A percentile compares a stretch with the other conserved stretches of the same genome.
Evolutionary conservation across 2,329 filamentous ascomycete species (phyloP).

Genomic region (Cryphonectria parasitica): DNA sequence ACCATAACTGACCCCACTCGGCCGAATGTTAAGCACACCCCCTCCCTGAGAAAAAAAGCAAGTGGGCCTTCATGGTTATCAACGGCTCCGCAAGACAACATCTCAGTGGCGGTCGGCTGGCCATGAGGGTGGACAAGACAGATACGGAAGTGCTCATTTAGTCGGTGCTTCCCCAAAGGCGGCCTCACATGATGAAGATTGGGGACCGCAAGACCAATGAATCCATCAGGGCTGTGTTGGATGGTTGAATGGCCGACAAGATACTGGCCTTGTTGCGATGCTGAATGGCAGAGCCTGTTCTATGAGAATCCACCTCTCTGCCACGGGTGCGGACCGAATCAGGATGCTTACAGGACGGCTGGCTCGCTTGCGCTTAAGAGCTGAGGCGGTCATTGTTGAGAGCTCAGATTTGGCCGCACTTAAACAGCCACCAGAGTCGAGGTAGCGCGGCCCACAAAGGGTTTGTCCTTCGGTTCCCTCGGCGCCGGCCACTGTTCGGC

Average conservation of each 20-base stretch:
- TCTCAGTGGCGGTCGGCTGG: conserved; percentile 5
- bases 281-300: conserved; percentile 27
- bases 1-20: conserved; percentile 24
- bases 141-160: conserved; percentile 1
- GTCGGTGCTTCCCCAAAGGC: conserved; percentile 4
- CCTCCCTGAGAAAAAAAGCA: conserved; percentile 10
- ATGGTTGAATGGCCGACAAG: conserved; percentile 27
- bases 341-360: conserved; percentile 17
- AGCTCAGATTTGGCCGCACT: conserved; percentile 19
- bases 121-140: conserved; percentile 1
- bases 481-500: conserved; percentile 1
- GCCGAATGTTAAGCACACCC: conserved; percentile 23
- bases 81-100: conserved; percentile 20
- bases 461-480: conserved; percentile 16
- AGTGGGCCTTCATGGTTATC: conserved; percentile 22
- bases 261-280: conserved; percentile 19
- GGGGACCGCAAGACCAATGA: conserved; percentile 31
- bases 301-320: conserved; percentile 24
- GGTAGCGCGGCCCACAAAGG: conserved; percentile 14
- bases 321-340: conserved; percentile 19
- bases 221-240: conserved; percentile 23
- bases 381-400: conserved; percentile 17
- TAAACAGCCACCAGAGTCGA: conserved; percentile 9
- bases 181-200: conserved; percentile 34
- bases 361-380: conserved; percentile 14